A percentile compares a stretch with the other conserved stretches of the same genome.
phyloP scores from a whole-genome alignment of 257 asterid genomes.

The Fraxinus americana region DNA sequence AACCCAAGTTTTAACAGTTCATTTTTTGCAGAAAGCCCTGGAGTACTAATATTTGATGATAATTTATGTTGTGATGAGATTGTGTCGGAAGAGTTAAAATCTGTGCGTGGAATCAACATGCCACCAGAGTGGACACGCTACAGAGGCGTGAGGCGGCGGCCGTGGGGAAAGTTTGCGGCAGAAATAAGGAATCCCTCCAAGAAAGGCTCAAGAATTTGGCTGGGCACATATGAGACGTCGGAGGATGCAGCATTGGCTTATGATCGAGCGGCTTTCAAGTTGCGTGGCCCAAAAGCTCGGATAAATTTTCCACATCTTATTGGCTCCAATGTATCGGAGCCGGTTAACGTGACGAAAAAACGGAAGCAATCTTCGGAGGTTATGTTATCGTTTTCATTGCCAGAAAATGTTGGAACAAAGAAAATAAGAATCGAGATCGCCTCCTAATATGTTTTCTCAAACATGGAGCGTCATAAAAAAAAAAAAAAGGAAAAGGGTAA shows the following conservation, averaged over 20 bases:
- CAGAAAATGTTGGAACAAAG: background rate
- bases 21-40: background rate
- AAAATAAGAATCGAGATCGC: background rate
- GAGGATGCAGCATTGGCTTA: constrained; percentile 48
- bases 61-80: background rate
- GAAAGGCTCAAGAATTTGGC: constrained; percentile 38
- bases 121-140: constrained; percentile 32
- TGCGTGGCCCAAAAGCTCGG: constrained; percentile 41
- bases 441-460: background rate
- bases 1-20: background rate
- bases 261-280: constrained; percentile 38
- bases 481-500: too few species aligned
- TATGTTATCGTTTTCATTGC: constrained; percentile 1
- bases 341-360: constrained; percentile 34
- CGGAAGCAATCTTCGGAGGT: constrained; percentile 8
- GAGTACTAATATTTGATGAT: background rate
- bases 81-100: background rate
- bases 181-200: constrained; percentile 37
- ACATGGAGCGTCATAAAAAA: too few species aligned
- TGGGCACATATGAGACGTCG: constrained; percentile 40
- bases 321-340: constrained; percentile 38
- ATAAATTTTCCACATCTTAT: constrained; percentile 51
- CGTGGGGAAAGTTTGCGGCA: constrained; percentile 45
- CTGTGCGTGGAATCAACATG: background rate
- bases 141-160: constrained; percentile 42